Evolutionary conservation across 768 basidiomycete genomes (phyloP).

Genomic region (Tricholoma sp.): DNA sequence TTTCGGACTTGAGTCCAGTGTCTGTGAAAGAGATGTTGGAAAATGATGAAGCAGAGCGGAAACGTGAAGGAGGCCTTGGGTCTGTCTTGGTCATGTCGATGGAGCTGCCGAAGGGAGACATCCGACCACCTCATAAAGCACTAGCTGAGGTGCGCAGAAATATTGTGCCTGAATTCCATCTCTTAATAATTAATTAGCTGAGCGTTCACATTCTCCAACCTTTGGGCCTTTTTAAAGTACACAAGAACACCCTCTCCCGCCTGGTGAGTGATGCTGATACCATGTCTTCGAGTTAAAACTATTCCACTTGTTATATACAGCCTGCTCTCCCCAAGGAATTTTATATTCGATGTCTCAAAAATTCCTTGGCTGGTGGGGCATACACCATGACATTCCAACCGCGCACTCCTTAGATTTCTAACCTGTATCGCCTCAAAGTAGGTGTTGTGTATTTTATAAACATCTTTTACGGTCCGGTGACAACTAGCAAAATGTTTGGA

Average conservation of each 20-base stretch:
- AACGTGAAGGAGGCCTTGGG: constrained; percentile 7
- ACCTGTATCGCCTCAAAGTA: background rate
- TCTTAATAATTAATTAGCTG: background rate
- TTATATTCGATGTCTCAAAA: constrained; percentile 3
- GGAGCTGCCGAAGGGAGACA: constrained; percentile 8
- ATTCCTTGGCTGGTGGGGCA: constrained; percentile 2
- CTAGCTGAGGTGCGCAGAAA: background rate
- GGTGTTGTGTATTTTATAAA: no score
- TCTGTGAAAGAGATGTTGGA: constrained; percentile 5
- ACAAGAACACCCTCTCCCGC: constrained; percentile 1
- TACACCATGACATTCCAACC: constrained; percentile 1
- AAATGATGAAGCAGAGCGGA: constrained; percentile 3
- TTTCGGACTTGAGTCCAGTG: constrained; percentile 1
- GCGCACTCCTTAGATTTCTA: background rate
- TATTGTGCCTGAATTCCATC: background rate
- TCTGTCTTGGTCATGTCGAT: constrained; percentile 8
- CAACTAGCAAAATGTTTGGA: no score
- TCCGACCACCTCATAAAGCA: constrained; percentile 4
- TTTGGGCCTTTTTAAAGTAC: constrained; percentile 8
- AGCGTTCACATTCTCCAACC: constrained; percentile 5
- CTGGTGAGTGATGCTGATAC: constrained; percentile 7
- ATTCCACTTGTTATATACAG: background rate
- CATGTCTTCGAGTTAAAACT: background rate
- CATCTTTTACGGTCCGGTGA: no score
- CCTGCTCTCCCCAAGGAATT: background rate